A percentile compares a stretch with the other conserved stretches of the same genome.
Conservation (phyloP, 306 rosid genomes). For the Ormosia semicastrata region DNA sequence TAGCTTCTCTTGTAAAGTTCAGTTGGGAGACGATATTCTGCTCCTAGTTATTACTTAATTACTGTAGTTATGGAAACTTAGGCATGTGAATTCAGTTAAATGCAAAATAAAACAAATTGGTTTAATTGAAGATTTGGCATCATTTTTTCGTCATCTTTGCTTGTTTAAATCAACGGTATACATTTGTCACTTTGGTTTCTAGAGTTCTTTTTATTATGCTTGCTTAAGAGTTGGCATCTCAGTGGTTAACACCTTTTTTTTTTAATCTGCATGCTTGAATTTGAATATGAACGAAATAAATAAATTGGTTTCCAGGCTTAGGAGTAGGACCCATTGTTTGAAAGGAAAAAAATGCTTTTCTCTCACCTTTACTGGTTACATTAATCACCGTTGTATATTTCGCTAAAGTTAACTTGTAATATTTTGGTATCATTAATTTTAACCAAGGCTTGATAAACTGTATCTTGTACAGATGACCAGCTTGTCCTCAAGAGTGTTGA, state of each 20-base stretch:
- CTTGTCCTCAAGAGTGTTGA: slow-evolving; percentile 17
- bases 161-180: neutral
- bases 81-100: neutral
- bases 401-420: neutral
- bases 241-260: neutral
- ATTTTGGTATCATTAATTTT: neutral
- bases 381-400: neutral
- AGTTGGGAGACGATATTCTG: neutral
- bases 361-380: neutral
- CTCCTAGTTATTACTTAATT: neutral
- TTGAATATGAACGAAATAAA: neutral
- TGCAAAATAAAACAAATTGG: neutral
- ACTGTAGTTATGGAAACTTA: neutral
- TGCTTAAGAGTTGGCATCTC: neutral
- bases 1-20: neutral
- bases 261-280: neutral
- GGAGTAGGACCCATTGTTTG: neutral
- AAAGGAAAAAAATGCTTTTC: neutral
- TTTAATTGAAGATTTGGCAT: neutral
- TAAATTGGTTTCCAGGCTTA: neutral
- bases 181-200: neutral
- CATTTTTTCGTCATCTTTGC: neutral
- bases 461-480: slow-evolving; percentile 44
- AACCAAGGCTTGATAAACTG: neutral
- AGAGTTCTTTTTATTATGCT: neutral